Conservation (phyloP, 495 filamentous ascomycete species). For the Hypoxylon lenormandii region DNA sequence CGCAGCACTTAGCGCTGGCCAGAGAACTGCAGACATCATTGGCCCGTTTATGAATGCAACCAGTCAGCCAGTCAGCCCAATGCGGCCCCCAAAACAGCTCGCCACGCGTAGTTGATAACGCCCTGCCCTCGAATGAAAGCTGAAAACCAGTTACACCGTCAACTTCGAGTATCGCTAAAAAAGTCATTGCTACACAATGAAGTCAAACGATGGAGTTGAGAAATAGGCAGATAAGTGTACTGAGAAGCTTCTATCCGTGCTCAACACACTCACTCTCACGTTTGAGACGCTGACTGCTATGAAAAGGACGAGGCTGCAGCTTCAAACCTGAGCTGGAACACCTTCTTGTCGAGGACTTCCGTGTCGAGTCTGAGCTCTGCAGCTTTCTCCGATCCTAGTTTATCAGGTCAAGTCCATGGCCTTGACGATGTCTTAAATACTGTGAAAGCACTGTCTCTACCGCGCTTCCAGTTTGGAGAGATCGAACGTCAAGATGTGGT, state of each 20-base stretch:
- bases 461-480: constrained; percentile 39
- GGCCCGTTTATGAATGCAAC: background rate
- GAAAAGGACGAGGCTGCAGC: constrained; percentile 29
- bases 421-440: constrained; percentile 49
- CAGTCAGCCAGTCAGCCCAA: background rate
- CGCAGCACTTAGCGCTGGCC: background rate
- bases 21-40: background rate
- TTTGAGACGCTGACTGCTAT: background rate
- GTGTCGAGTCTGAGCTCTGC: constrained; percentile 49
- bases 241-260: background rate
- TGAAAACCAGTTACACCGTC: background rate
- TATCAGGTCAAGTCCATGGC: constrained; percentile 34
- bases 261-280: background rate
- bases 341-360: constrained; percentile 41
- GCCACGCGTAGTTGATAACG: background rate
- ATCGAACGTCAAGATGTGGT: constrained; percentile 46
- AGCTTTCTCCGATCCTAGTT: constrained; percentile 34
- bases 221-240: constrained; percentile 3
- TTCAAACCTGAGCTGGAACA: constrained; percentile 43
- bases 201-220: background rate
- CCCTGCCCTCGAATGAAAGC: background rate
- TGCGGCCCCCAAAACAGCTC: background rate
- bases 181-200: background rate
- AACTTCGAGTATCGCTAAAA: background rate
- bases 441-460: constrained; percentile 49